These are phyloP conservation scores for Sporothrix inflata DNA, from an alignment of 2,329 filamentous ascomycete genomes.

Conservation along the genomic window DNA sequence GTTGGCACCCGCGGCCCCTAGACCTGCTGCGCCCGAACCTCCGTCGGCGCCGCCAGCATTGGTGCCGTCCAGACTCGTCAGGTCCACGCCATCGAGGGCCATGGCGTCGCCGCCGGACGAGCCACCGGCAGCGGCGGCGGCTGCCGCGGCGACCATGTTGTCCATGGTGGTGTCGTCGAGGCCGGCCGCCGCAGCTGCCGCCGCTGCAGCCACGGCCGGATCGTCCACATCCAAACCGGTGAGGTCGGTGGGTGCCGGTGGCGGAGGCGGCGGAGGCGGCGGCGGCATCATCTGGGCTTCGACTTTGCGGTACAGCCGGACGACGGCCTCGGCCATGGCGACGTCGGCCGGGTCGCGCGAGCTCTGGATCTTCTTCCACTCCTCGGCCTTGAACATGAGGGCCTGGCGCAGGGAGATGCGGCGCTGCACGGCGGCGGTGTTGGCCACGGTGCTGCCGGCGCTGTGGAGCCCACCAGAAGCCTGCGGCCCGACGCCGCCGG, in stretches of 20 bases:
- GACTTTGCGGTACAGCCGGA: conserved; percentile 65
- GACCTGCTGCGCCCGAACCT: not conserved
- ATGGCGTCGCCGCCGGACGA: conserved; percentile 24
- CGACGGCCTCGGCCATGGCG: conserved; percentile 61
- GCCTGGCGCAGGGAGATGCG: conserved; percentile 62
- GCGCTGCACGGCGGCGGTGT: conserved; percentile 47
- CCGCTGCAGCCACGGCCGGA: conserved; percentile 9
- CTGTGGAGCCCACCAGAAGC: too few species aligned
- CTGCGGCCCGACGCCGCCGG: too few species aligned
- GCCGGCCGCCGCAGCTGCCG: conserved; percentile 16
- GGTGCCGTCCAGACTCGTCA: not conserved
- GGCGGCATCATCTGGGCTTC: conserved; percentile 62
- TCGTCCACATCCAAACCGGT: conserved; percentile 24
- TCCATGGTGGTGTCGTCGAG: conserved; percentile 31
- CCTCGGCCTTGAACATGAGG: conserved; percentile 61
- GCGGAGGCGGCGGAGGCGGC: conserved; percentile 24
- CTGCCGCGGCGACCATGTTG: conserved; percentile 27
- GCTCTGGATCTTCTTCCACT: conserved; percentile 59
- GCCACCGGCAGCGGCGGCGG: not conserved
- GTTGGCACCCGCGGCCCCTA: not conserved
- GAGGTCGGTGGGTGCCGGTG: conserved; percentile 4
- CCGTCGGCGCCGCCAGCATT: not conserved
- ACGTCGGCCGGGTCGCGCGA: conserved; percentile 48
- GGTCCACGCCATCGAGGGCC: conserved; percentile 26
- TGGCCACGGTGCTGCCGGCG: conserved; percentile 38